phyloP scores from a whole-genome alignment of 257 asterid genomes.

The Salvia miltiorrhiza region DNA sequence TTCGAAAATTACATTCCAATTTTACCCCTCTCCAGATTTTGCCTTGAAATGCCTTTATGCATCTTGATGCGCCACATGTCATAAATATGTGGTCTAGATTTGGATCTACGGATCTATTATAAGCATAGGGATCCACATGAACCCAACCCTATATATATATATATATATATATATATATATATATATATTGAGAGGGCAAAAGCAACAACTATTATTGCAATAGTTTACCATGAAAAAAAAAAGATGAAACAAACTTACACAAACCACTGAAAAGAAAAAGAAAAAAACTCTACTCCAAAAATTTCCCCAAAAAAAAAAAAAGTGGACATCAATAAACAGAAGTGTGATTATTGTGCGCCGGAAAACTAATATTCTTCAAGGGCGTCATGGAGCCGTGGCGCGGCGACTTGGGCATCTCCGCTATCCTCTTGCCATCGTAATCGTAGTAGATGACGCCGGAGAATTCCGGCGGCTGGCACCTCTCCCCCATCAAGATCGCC shows the following conservation, averaged over 20 bases:
- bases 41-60: no score
- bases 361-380: constrained; percentile 32
- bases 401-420: constrained; percentile 85
- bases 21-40: no score
- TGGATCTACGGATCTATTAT: no score
- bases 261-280: not conserved
- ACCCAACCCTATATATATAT: no score
- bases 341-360: constrained; percentile 11
- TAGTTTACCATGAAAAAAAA: not conserved
- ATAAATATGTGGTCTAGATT: no score
- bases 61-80: no score
- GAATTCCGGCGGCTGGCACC: constrained; percentile 80
- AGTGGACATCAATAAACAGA: not conserved
- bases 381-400: constrained; percentile 39
- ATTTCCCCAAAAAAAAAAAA: not conserved
- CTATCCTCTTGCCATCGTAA: constrained; percentile 55
- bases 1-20: no score
- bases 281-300: not conserved
- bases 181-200: no score
- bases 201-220: not conserved
- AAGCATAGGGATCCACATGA: no score
- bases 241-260: not conserved
- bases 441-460: constrained; percentile 74
- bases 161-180: no score
- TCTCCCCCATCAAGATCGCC: constrained; percentile 80